Base-by-base conservation (phyloP, 148 eudicot species). In the Drosera capensis region DNA sequence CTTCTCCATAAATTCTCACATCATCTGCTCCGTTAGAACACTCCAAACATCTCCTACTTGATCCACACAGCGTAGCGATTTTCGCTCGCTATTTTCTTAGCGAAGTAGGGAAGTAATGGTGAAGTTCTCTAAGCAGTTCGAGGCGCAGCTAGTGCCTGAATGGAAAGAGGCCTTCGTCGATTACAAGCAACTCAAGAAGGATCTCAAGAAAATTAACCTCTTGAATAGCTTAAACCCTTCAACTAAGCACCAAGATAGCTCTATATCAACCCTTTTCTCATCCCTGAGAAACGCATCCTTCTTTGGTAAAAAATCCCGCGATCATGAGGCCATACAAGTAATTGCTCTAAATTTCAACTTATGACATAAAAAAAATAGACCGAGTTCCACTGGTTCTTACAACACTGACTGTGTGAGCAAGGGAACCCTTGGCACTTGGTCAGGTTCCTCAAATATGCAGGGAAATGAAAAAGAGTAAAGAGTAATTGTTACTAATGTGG, bases 151-250 rank as follows among this genome's bases (percentile, higher is more conserved):
- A 3, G 77, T 90, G 30, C 95, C 88, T 0, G 99, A 90, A 64
- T 90, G 99, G 99, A 84, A 80, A 67, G 99, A 84, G 9, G 95
- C 99, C 28, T 90, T 90, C 25, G 84, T 90, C 36, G 95, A 90
- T 54, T 90, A 84, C 46, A 48, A 70, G 62, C 78, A 70, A 37
- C 79, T 84, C 20, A 90, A 90, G 64, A 73, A 73, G 23, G 95
- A 71, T 40, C 57, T 90, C 61, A 84, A 80, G 73, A 90, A 70
- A 61, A 71, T 90, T 45, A 68, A 66, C 43, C 29, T 64, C 18
- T 39, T 54, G 0, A 58, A 70, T 28, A 42, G 58, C 45, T 49
- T 54, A 39, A 65, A 53, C 34, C 20, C 28, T 24, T 43, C 63
- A 8, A 53, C 51, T 4, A 68, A 60, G n/a, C 49, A 51, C 24